These are phyloP conservation scores for Linnemannia elongata DNA, from an alignment of 192 early-diverging fungal genomes.

Conservation along the genomic window DNA sequence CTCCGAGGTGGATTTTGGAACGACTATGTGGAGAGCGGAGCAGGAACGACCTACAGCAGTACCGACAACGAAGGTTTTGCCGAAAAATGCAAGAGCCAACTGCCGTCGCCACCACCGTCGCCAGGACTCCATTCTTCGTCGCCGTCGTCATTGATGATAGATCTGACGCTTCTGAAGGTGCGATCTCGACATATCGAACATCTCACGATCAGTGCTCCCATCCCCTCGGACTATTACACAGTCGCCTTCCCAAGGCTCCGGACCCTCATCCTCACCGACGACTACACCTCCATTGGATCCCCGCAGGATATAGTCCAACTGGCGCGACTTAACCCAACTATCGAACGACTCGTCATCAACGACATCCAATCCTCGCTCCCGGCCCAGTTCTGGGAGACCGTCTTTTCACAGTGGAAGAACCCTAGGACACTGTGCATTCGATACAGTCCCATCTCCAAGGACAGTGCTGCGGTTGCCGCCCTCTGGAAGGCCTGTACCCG, in stretches of 20 bases:
- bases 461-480: background rate
- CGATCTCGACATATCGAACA: background rate
- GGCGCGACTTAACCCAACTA: background rate
- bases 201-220: background rate
- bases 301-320: background rate
- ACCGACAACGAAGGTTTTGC: background rate
- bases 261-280: background rate
- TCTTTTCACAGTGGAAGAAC: background rate
- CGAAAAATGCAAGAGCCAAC: background rate
- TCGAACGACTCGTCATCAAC: background rate
- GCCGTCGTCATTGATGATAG: background rate
- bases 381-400: background rate
- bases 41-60: background rate
- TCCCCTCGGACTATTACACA: background rate
- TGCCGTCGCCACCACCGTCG: background rate
- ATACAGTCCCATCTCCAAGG: background rate
- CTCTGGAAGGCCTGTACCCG: background rate
- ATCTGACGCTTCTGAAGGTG: background rate
- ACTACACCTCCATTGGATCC: background rate
- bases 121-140: too few species aligned
- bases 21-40: background rate
- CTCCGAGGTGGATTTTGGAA: background rate
- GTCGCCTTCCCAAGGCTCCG: background rate
- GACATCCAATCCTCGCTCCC: background rate
- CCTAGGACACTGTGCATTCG: background rate